Conservation (phyloP, 345 rosid genomes). For the Eutrema yunnanense region DNA sequence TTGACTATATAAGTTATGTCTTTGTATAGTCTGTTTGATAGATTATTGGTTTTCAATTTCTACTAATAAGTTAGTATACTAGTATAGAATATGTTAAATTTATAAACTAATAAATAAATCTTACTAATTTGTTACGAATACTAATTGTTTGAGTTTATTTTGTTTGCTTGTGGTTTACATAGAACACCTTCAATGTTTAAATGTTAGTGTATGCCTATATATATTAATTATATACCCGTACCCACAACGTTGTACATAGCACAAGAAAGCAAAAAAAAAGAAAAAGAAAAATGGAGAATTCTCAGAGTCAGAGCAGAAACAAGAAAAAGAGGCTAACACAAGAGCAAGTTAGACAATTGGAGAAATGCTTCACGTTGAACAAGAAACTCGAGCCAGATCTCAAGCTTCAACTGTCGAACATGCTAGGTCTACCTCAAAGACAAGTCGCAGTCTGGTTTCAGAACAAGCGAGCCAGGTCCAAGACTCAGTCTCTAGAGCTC, state of each 20-base stretch:
- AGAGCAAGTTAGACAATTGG: constrained; percentile 66
- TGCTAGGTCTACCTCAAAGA: constrained; percentile 63
- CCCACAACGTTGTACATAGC: constrained; percentile 22
- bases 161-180: not conserved
- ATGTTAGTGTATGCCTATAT: not conserved
- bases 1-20: not conserved
- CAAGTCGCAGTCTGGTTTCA: constrained; percentile 96
- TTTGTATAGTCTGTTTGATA: not conserved
- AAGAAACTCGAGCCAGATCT: constrained; percentile 71
- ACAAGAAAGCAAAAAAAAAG: not conserved
- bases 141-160: not conserved
- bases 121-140: not conserved
- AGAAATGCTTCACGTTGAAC: constrained; percentile 60
- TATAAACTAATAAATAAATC: not conserved
- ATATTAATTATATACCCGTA: constrained; percentile 29
- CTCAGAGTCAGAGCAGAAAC: constrained; percentile 17
- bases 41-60: not conserved
- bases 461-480: constrained; percentile 89
- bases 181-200: not conserved
- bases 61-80: not conserved
- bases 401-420: constrained; percentile 61
- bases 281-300: constrained; percentile 8
- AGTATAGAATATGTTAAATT: not conserved
- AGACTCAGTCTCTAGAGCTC: constrained; percentile 67
- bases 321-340: constrained; percentile 60